These are phyloP conservation scores for Fusarium verrucosum DNA, from an alignment of 2,329 filamentous ascomycete species.

Conservation along the genomic window DNA sequence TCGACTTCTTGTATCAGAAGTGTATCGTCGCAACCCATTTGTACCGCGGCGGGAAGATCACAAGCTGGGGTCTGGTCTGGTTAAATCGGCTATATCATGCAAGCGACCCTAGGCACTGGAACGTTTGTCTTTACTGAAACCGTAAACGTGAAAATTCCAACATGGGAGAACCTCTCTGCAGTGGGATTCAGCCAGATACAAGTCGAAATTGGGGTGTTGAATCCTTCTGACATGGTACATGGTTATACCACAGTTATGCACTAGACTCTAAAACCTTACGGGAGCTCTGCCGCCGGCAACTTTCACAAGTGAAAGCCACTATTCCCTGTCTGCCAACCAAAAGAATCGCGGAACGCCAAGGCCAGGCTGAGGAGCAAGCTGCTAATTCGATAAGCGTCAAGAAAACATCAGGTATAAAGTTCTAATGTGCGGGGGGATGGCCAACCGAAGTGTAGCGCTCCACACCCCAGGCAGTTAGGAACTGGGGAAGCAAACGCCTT, in stretches of 20 bases:
- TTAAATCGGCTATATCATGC: conserved; percentile 22
- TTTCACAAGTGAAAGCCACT: conserved; percentile 29
- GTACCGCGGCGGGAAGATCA: background rate
- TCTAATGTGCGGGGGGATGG: conserved; percentile 41
- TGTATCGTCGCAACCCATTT: conserved; percentile 5
- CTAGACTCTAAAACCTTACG: background rate
- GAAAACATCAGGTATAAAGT: conserved; percentile 36
- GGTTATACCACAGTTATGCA: conserved; percentile 1
- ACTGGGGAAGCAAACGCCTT: conserved; percentile 22
- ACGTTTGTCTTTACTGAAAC: conserved; percentile 1
- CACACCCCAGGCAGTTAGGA: conserved; percentile 36
- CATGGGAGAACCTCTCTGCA: conserved; percentile 12
- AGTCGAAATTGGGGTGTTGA: conserved; percentile 13
- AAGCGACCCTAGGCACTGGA: conserved; percentile 17
- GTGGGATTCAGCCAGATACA: conserved; percentile 9
- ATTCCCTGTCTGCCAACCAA: conserved; percentile 28
- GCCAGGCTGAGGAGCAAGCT: conserved; percentile 22
- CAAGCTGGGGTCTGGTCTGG: conserved; percentile 23
- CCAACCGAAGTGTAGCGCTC: conserved; percentile 37
- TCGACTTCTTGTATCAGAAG: conserved; percentile 10
- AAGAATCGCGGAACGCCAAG: conserved; percentile 21
- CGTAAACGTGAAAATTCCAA: too few species aligned
- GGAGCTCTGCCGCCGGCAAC: background rate
- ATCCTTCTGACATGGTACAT: conserved; percentile 23
- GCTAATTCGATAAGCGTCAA: conserved; percentile 37